A percentile compares a stretch with the other conserved stretches of the same genome.
These are phyloP conservation scores for Panicum hallii DNA, from an alignment of 202 grass and related monocot species.

Conservation along the genomic window DNA sequence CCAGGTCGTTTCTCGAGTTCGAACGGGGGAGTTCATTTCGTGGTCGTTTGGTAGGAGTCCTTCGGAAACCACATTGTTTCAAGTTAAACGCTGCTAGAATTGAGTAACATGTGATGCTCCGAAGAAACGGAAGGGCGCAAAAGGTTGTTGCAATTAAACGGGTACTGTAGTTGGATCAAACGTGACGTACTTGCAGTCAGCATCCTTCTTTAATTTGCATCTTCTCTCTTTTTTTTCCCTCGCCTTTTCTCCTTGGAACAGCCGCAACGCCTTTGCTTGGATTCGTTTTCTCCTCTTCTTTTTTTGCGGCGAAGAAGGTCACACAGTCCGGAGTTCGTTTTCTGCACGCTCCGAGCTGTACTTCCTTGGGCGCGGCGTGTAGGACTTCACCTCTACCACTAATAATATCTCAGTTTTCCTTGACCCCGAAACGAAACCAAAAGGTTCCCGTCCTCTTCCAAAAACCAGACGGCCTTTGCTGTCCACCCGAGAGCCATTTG, in stretches of 20 bases:
- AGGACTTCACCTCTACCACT: not conserved
- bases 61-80: not conserved
- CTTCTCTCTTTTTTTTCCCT: not conserved
- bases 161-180: constrained; percentile 12
- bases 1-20: not conserved
- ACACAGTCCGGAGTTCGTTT: constrained; percentile 33
- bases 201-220: not conserved
- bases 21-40: not conserved
- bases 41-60: not conserved
- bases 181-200: not conserved
- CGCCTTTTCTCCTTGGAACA: not conserved
- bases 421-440: not conserved
- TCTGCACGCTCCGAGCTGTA: constrained; percentile 49
- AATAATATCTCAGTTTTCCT: not conserved
- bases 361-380: constrained; percentile 18
- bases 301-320: not conserved
- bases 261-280: constrained; percentile 8
- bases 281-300: not conserved
- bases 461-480: not conserved
- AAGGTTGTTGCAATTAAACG: not conserved
- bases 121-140: not conserved
- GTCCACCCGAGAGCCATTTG: too few species aligned
- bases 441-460: not conserved
- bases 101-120: not conserved
- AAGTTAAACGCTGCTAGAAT: not conserved